Conservation (phyloP, 2,329 filamentous ascomycete species). For the Ambrosiella beaveri region DNA sequence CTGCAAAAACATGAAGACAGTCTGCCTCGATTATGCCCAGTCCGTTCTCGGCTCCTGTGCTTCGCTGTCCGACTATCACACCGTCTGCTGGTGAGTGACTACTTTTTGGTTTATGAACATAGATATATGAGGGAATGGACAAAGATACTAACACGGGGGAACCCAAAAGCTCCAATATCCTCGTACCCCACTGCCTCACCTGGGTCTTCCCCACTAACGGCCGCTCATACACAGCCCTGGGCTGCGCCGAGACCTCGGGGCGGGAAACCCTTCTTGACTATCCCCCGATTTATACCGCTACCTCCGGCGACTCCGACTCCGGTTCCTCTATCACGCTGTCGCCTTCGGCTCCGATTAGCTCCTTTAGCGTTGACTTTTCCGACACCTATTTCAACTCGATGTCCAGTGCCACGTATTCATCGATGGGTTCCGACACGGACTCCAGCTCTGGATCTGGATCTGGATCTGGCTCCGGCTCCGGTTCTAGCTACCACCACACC, state of each 20-base stretch:
- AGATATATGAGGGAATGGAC: no score
- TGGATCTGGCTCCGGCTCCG: neutral
- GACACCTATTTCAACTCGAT: no score
- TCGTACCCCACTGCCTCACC: constrained; percentile 17
- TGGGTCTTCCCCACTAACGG: constrained; percentile 17
- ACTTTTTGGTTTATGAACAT: constrained; percentile 3
- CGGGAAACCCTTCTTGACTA: constrained; percentile 18
- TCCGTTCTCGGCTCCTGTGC: constrained; percentile 17
- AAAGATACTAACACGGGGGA: constrained; percentile 7
- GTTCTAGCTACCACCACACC: constrained; percentile 1
- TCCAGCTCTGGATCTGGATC: neutral
- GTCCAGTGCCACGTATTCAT: no score
- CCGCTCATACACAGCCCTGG: constrained; percentile 14
- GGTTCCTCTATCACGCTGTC: constrained; percentile 9
- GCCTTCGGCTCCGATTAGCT: neutral
- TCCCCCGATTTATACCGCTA: constrained; percentile 15
- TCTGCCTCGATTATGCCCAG: constrained; percentile 19
- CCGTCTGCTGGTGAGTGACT: constrained; percentile 20
- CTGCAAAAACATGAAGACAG: constrained; percentile 20
- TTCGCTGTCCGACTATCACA: constrained; percentile 18
- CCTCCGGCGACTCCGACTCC: constrained; percentile 10
- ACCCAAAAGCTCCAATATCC: constrained; percentile 13
- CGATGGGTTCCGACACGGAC: no score
- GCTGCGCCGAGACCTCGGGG: constrained; percentile 17
- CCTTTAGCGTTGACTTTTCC: no score